Evolutionary conservation across 163 green algal species (phyloP).

Genomic region (Chlamydomonas reinhardtii): DNA sequence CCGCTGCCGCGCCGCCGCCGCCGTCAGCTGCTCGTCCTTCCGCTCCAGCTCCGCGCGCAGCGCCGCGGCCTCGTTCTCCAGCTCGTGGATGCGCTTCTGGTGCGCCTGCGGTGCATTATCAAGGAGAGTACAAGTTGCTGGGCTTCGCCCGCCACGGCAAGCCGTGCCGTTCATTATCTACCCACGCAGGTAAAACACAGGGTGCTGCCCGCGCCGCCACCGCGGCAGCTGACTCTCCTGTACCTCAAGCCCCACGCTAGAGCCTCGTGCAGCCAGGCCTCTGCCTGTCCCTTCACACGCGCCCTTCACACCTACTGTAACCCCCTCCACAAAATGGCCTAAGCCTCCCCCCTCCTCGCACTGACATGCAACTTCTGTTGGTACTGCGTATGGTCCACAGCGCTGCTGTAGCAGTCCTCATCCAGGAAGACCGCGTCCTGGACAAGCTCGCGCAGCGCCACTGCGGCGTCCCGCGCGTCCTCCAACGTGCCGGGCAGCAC

Average conservation of each 20-base stretch:
- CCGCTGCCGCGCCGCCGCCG: conserved; percentile 6
- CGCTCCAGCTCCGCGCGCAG: conserved; percentile 51
- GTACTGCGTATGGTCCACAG: conserved; percentile 34
- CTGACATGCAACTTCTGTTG: conserved; percentile 40
- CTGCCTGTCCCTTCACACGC: too few relatives aligned
- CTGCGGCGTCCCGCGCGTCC: conserved; percentile 7
- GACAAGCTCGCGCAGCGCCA: conserved; percentile 58
- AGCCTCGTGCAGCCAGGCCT: too few relatives aligned
- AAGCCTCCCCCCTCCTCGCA: too few relatives aligned
- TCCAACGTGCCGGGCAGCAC: conserved; percentile 2
- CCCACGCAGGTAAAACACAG: too few relatives aligned
- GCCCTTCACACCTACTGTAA: too few relatives aligned
- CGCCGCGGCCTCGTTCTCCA: conserved; percentile 60
- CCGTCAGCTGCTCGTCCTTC: conserved; percentile 48
- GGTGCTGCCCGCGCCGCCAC: too few relatives aligned
- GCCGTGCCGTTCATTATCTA: too few relatives aligned
- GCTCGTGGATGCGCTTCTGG: conserved; percentile 48
- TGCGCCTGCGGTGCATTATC: conserved; percentile 42
- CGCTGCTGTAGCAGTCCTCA: conserved; percentile 72
- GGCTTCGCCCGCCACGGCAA: too few relatives aligned
- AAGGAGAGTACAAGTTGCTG: too few relatives aligned
- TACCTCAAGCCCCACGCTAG: too few relatives aligned
- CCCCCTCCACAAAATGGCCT: too few relatives aligned
- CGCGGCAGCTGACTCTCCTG: too few relatives aligned
- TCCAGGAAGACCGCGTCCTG: conserved; percentile 82